Evolutionary conservation across 2,329 filamentous ascomycete species (phyloP).

Genomic region (Microdochium nivale): DNA sequence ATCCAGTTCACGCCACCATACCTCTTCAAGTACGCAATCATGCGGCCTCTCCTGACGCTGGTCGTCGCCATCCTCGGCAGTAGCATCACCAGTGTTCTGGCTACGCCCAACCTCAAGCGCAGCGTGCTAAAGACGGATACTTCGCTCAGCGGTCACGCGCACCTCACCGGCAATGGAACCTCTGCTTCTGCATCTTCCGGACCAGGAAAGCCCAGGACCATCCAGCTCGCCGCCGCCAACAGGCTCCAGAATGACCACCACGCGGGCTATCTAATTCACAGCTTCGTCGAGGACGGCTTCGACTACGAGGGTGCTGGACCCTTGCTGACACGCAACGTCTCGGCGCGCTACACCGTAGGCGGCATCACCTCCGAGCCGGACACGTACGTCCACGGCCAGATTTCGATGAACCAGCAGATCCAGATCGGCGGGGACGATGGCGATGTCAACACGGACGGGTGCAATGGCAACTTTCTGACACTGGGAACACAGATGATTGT

Average conservation of each 20-base stretch:
- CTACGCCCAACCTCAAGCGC: not conserved
- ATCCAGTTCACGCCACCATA: not conserved
- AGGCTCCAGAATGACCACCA: not conserved
- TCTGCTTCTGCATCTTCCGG: not conserved
- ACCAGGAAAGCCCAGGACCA: not conserved
- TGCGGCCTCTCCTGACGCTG: not conserved
- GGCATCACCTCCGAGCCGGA: not conserved
- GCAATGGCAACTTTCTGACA: not conserved
- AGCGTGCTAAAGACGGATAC: not conserved
- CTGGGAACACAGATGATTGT: not conserved
- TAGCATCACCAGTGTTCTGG: not conserved
- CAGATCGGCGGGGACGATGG: not conserved
- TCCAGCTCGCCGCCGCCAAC: not conserved
- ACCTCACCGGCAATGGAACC: not conserved
- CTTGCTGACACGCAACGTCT: not conserved
- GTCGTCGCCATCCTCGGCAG: not conserved
- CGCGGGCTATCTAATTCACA: not conserved
- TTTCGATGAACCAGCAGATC: not conserved
- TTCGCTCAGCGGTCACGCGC: not conserved
- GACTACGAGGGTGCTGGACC: not conserved
- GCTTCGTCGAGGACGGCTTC: not conserved
- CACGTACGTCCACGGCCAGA: not conserved
- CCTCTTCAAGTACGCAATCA: not conserved
- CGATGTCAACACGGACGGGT: not conserved
- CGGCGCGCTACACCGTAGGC: not conserved